Evolutionary conservation across 2,329 filamentous ascomycete species (phyloP).

Genomic region (Orbilia ellipsospora): DNA sequence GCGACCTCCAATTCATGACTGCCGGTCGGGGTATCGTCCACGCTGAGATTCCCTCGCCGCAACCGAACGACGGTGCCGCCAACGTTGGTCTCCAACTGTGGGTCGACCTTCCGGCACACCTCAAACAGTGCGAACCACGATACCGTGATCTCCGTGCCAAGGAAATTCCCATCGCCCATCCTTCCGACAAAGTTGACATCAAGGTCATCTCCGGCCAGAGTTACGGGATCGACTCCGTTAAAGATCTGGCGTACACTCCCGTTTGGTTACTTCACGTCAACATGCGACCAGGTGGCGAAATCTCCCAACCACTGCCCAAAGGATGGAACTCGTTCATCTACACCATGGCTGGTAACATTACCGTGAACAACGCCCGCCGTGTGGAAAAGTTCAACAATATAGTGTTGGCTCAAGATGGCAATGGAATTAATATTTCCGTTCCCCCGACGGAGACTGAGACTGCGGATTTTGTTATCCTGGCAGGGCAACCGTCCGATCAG

Average conservation of each 20-base stretch:
- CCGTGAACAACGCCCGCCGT: slow-evolving; percentile 69
- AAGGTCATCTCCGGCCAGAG: slow-evolving; percentile 91
- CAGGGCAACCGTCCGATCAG: slow-evolving; percentile 82
- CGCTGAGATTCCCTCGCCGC: slow-evolving; percentile 90
- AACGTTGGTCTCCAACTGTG: slow-evolving; percentile 94
- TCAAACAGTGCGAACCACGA: slow-evolving; percentile 90
- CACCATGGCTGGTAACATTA: slow-evolving; percentile 77
- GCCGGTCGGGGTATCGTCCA: slow-evolving; percentile 92
- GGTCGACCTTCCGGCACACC: slow-evolving; percentile 84
- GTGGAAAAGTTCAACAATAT: slow-evolving; percentile 85
- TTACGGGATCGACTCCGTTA: slow-evolving; percentile 84
- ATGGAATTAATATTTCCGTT: slow-evolving; percentile 78
- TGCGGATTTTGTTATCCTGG: slow-evolving; percentile 75
- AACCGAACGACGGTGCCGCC: slow-evolving; percentile 74
- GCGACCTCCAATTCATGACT: slow-evolving; percentile 99
- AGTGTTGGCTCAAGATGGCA: slow-evolving; percentile 83
- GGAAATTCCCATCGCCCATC: slow-evolving; percentile 80
- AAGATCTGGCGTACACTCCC: slow-evolving; percentile 93
- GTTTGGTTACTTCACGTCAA: slow-evolving; percentile 94
- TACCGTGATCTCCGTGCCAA: slow-evolving; percentile 83
- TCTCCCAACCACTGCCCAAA: slow-evolving; percentile 78
- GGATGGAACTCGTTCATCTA: slow-evolving; percentile 94
- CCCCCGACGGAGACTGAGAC: slow-evolving; percentile 71
- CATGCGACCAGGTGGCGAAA: slow-evolving; percentile 79
- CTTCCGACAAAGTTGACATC: slow-evolving; percentile 77